Conservation (phyloP, 2,329 filamentous ascomycete species). For the Penicillium crustosum region DNA sequence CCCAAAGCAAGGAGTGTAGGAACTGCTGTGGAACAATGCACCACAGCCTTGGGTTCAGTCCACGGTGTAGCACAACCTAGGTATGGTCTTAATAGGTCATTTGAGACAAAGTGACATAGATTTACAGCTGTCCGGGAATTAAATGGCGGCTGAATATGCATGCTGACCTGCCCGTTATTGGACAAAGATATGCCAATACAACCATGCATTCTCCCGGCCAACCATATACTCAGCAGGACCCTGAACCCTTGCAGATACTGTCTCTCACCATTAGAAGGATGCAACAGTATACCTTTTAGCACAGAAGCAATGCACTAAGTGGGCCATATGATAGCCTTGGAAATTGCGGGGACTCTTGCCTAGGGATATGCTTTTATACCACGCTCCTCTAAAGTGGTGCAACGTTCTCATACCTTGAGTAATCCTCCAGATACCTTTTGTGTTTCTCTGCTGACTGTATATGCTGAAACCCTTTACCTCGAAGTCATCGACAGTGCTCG, state of each 20-base stretch:
- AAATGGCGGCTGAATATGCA: background rate
- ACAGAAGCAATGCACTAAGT: conserved; percentile 5
- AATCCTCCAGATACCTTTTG: background rate
- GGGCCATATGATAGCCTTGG: conserved; percentile 1
- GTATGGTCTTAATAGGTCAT: background rate
- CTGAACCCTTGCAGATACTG: background rate
- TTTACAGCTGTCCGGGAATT: no score
- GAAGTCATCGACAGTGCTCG: background rate
- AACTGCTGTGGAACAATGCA: background rate
- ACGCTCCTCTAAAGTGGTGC: conserved; percentile 2
- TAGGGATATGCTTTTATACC: background rate
- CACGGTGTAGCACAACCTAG: background rate
- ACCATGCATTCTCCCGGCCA: background rate
- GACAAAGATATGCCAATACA: background rate
- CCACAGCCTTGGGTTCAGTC: background rate
- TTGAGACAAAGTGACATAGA: background rate
- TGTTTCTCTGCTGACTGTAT: conserved; percentile 12
- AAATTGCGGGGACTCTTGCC: background rate
- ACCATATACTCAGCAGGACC: background rate
- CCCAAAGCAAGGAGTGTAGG: background rate
- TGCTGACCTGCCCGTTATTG: background rate
- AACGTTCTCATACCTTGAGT: background rate
- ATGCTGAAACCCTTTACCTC: background rate
- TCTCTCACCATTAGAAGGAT: background rate
- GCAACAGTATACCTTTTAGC: background rate